Evolutionary conservation across 345 rosid species (phyloP).

Genomic region (Cardamine chenopodiifolia): DNA sequence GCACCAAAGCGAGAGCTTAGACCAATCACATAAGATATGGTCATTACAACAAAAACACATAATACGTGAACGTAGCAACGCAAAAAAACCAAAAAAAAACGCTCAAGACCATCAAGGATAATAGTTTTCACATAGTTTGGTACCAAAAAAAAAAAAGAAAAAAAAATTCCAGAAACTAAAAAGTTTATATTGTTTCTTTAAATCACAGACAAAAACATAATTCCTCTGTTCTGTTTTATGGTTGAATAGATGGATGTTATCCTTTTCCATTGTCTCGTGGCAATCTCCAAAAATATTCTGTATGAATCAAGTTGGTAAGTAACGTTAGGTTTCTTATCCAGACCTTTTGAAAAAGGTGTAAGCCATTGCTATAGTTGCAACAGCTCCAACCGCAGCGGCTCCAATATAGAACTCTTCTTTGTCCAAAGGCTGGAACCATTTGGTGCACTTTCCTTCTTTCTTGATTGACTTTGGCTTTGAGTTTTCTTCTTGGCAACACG

Average conservation of each 20-base stretch:
- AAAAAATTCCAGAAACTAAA: constrained; percentile 5
- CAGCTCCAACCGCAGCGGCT: constrained; percentile 67
- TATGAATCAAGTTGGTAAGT: constrained; percentile 10
- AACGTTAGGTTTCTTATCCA: constrained; percentile 38
- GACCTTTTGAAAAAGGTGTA: constrained; percentile 69
- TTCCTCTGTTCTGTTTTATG: neutral
- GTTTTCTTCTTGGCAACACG: constrained; percentile 72
- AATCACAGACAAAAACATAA: constrained; percentile 17
- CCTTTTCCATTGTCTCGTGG: neutral
- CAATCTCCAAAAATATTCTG: constrained; percentile 10
- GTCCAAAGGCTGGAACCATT: constrained; percentile 60
- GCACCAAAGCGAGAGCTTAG: neutral
- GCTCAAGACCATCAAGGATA: neutral
- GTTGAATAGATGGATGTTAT: neutral
- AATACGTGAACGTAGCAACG: neutral
- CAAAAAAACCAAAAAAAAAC: neutral
- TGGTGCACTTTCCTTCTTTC: constrained; percentile 42
- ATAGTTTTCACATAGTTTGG: neutral
- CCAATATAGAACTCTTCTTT: constrained; percentile 63
- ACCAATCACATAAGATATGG: constrained; percentile 3
- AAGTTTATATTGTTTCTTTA: constrained; percentile 18
- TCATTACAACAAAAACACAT: neutral
- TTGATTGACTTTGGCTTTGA: constrained; percentile 40
- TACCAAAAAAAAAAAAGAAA: neutral
- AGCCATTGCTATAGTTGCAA: constrained; percentile 69